These are phyloP conservation scores for Tulasnella sp. DNA, from an alignment of 768 basidiomycete species.

Conservation along the genomic window DNA sequence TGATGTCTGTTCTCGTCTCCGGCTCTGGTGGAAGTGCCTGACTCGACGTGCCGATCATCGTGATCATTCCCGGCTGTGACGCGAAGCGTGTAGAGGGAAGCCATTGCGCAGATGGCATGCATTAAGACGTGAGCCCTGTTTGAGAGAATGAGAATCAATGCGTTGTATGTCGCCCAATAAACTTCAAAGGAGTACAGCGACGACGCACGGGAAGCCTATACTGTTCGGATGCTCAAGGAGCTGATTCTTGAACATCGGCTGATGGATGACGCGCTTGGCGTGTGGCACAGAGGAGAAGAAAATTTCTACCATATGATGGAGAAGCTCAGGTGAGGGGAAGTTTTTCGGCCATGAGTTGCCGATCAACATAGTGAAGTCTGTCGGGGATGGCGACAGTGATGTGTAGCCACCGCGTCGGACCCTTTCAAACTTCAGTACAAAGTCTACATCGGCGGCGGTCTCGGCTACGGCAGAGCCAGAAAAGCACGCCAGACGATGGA, in stretches of 20 bases:
- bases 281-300: conserved; percentile 11
- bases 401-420: background rate
- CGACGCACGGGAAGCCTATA: background rate
- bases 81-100: conserved; percentile 3
- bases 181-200: background rate
- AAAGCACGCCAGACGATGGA: background rate
- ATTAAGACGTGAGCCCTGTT: background rate
- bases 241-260: conserved; percentile 1
- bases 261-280: conserved; percentile 1
- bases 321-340: conserved; percentile 1
- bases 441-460: background rate
- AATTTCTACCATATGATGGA: conserved; percentile 8
- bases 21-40: too few species aligned
- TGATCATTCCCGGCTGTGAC: background rate
- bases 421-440: background rate
- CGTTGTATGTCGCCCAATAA: background rate
- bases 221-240: conserved; percentile 3
- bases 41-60: background rate
- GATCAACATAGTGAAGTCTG: background rate
- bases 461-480: background rate
- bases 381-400: background rate
- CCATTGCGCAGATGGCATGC: conserved; percentile 15
- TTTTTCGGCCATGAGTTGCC: background rate
- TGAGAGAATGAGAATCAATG: background rate
- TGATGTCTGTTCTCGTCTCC: too few species aligned